Evolutionary conservation across 202 grass and related monocot species (phyloP), one percentile per base, ranked within the genome.

Genomic region (Digitaria exilis): DNA sequence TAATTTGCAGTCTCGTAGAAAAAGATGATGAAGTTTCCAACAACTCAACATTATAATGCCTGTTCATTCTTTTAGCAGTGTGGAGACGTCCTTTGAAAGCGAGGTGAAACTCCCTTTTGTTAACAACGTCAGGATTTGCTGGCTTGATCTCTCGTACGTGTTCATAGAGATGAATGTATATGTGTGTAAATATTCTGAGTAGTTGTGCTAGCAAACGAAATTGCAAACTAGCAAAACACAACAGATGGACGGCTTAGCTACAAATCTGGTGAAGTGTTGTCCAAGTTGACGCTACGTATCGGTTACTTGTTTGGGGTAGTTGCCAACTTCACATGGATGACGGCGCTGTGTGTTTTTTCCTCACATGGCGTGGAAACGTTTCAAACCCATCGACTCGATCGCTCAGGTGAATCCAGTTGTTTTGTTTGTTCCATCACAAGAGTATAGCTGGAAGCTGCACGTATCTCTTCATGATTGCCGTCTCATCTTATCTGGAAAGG

Each of bases 381-480:
- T 44, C 39, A 69, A 69, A 69, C 39, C 25, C 2, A 39, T 69
- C 13, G 0, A 26, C 39, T 13, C 1, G 16, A 14, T 16, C 6
- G 65, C 2, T 69, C n/a, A 69, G 39, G 65, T 69, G 65, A 69
- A 69, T 44, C 65, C 65, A 69, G 65, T n/a, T n/a, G 41, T 15
- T 0, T 26, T 69, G 35, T 42, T 5, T 19, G 34, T 66, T 34
- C 9, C 65, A 68, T 68, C 37, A 59, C 13, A 46, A 66, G 19
- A 66, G 18, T 9, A 12, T 67, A 22, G 24, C 52, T 52, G 24
- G 65, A 69, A 43, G 39, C 12, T 7, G 39, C 65, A 25, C 5
- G 65, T 14, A 69, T 37, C 21, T 44, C 5, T 16, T 25, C 65
- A 41, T 69, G 39, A 69, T 69, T 24, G 65, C 2, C 41, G 65